A percentile compares a stretch with the other conserved stretches of the same genome.
Conservation (phyloP, 2,329 filamentous ascomycete genomes). For the Plectosphaerella plurivora region DNA sequence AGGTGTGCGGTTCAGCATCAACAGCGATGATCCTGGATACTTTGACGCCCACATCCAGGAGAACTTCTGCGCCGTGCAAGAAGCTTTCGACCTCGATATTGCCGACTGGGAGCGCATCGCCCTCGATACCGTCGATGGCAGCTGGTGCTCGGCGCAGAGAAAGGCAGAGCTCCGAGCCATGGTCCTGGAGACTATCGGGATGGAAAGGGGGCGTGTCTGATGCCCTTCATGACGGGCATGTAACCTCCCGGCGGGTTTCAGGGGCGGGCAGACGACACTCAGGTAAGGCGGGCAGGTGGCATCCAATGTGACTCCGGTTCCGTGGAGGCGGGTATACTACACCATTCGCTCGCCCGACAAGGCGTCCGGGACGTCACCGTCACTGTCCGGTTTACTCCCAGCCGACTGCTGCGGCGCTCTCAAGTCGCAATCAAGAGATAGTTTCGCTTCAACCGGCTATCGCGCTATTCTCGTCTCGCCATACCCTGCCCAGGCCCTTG, state of each 20-base stretch:
- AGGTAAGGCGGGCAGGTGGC: neutral
- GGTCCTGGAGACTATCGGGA: conserved; percentile 19
- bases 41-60: conserved; percentile 72
- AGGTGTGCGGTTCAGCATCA: conserved; percentile 65
- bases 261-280: neutral
- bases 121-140: conserved; percentile 57
- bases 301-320: neutral
- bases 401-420: too few relatives aligned
- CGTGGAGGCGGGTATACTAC: neutral
- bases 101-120: conserved; percentile 64
- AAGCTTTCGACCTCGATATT: conserved; percentile 58
- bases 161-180: conserved; percentile 54
- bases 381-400: too few relatives aligned
- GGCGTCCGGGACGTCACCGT: too few relatives aligned
- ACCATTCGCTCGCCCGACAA: neutral
- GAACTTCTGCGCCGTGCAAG: conserved; percentile 73
- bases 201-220: neutral
- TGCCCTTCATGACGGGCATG: neutral
- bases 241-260: neutral
- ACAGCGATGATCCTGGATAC: conserved; percentile 70
- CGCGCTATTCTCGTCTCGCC: too few relatives aligned
- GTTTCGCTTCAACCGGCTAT: too few relatives aligned
- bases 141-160: conserved; percentile 57
- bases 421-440: too few relatives aligned
- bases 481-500: too few relatives aligned